Conservation (phyloP, 2,329 filamentous ascomycete genomes). For the Leptodontidium sp. region DNA sequence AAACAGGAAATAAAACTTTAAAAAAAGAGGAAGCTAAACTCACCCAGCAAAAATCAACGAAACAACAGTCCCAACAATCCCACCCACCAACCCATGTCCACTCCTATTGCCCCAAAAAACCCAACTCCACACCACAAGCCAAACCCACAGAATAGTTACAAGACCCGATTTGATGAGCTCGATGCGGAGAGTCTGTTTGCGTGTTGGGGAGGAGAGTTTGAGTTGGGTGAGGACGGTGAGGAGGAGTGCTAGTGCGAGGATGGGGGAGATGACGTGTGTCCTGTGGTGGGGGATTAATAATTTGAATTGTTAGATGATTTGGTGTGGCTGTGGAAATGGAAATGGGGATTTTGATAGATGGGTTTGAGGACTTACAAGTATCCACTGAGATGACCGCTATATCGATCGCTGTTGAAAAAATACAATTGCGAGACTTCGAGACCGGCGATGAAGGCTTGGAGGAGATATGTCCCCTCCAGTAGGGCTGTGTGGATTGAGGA, state of each 20-base stretch:
- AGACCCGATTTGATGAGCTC: constrained; percentile 13
- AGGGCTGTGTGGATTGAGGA: constrained; percentile 6
- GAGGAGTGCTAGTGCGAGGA: constrained; percentile 14
- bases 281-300: background rate
- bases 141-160: constrained; percentile 5
- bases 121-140: constrained; percentile 6
- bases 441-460: constrained; percentile 15
- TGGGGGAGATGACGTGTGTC: background rate
- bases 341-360: background rate
- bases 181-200: constrained; percentile 14
- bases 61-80: constrained; percentile 5
- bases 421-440: constrained; percentile 12
- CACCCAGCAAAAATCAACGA: constrained; percentile 4
- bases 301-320: background rate
- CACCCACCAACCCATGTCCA: background rate
- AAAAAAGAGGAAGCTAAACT: background rate
- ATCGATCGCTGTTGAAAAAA: background rate
- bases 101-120: background rate
- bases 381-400: background rate
- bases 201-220: constrained; percentile 14
- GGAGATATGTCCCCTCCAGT: background rate
- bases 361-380: background rate
- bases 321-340: background rate
- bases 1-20: background rate
- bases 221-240: constrained; percentile 14